Percentiles rank a stretch among this genome's conserved stretches.
Conservation (phyloP, 768 basidiomycete genomes). For the Pisolithus albus region DNA sequence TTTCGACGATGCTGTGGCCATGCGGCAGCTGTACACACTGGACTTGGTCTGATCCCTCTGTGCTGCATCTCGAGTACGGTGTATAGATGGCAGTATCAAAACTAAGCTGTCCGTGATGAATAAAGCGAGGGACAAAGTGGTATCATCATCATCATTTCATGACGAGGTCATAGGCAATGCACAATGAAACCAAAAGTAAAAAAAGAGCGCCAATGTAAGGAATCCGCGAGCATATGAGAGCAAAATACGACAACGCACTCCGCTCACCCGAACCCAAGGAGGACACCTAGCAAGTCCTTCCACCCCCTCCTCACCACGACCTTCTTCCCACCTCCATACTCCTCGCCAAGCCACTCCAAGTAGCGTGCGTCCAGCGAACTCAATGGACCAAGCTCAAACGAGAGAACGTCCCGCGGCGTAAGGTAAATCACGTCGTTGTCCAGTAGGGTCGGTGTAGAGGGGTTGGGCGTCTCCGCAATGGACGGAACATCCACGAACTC, state of each 20-base stretch:
- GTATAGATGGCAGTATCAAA: no score
- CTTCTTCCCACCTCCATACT: constrained; percentile 46
- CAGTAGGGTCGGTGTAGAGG: constrained; percentile 1
- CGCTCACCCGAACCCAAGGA: constrained; percentile 36
- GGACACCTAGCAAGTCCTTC: constrained; percentile 39
- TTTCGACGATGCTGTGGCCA: no score
- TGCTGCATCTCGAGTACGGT: no score
- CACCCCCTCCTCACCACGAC: constrained; percentile 39
- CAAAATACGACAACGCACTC: no score
- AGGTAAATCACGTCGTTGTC: constrained; percentile 36
- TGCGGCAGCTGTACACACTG: no score
- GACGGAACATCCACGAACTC: not conserved
- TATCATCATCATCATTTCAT: not conserved
- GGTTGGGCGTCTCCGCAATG: not conserved
- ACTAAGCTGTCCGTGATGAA: no score
- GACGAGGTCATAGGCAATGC: no score
- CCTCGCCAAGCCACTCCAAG: constrained; percentile 68
- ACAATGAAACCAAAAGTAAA: no score
- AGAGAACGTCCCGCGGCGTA: constrained; percentile 54
- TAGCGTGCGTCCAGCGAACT: constrained; percentile 68
- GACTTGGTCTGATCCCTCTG: no score
- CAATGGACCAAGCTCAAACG: constrained; percentile 68
- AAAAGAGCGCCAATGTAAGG: no score
- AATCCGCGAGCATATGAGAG: no score
- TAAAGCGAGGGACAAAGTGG: not conserved